These are phyloP conservation scores for Cryptosporidium ryanae DNA, from an alignment of 169 alveolate species.

Conservation along the genomic window DNA sequence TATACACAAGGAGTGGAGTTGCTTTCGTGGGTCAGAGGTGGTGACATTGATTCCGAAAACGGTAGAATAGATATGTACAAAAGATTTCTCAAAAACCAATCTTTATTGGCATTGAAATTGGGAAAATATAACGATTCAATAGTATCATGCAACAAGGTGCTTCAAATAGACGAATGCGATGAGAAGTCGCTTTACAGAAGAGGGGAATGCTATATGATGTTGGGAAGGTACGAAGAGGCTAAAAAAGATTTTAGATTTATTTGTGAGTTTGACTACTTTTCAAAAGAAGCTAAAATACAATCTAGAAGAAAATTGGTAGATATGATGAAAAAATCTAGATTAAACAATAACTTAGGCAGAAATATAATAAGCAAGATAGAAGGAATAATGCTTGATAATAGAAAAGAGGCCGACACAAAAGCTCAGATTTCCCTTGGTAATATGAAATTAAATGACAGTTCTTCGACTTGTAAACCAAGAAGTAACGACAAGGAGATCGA, in stretches of 20 bases:
- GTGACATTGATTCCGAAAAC: constrained; percentile 13
- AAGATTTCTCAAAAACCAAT: constrained; percentile 54
- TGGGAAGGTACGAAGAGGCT: constrained; percentile 61
- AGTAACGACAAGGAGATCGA: not conserved
- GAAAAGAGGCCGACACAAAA: not conserved
- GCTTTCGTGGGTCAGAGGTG: constrained; percentile 62
- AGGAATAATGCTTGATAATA: constrained; percentile 25
- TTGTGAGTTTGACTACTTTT: constrained; percentile 55
- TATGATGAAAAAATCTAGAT: constrained; percentile 28
- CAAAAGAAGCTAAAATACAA: constrained; percentile 30
- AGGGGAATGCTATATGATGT: constrained; percentile 69
- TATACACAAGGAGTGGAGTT: constrained; percentile 71
- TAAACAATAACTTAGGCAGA: constrained; percentile 1
- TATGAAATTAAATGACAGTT: not conserved
- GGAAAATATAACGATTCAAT: constrained; percentile 69
- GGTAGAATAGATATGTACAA: constrained; percentile 34
- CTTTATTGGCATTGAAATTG: constrained; percentile 39
- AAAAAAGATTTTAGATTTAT: constrained; percentile 61
- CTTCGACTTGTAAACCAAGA: not conserved
- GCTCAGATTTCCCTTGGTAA: not conserved
- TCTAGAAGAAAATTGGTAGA: constrained; percentile 46
- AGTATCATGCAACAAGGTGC: constrained; percentile 48
- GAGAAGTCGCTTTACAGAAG: constrained; percentile 57
- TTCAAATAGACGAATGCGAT: constrained; percentile 63
- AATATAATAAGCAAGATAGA: constrained; percentile 20